Base-by-base conservation (phyloP, 345 rosid genomes). In the Syzygium grande region DNA sequence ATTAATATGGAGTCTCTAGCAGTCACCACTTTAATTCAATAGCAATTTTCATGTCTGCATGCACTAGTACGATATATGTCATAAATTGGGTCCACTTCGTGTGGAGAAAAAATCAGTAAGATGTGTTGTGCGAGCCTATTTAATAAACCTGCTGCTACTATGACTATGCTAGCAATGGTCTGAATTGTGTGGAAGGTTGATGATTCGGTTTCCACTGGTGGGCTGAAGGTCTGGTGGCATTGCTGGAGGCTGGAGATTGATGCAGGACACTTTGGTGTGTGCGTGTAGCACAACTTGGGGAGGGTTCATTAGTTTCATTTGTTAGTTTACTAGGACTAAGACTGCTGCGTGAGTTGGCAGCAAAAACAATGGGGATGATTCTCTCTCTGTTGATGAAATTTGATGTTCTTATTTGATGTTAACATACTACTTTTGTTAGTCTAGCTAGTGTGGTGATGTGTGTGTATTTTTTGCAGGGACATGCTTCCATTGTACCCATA, bases 401-500 rank as follows among this genome's bases (percentile, higher is more conserved):
- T 85, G 15, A 25, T 56, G 80, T 22, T 86, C 52, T 41, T 68
- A 51, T 27, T 30, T 85, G 38, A 86, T 61, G 11, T n/a, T 43
- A 38, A 19, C 23, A 30, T 51, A 17, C 63, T 53, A 43, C 84
- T 52, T 27, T 25, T 58, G 59, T 17, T 30, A 51, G 41, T 73
- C 21, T 85, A 15, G 68, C 29, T 56, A 55, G 29, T 77, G 78
- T 52, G 46, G 78, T 55, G 84, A 83, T 86, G 49, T 38, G 49
- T 84, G 52, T 88, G 14, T 55, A 56, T 87, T 90, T 86, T 86
- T 90, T 93, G 93, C 96, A 96, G 99, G 92, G 99, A 97, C 94
- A 90, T 96, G 87, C 98, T 97, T 88, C 98, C 99, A 90, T 91
- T 86, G 19, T 90, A 91, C 92, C 99, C 98, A 88, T 92, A 91